phyloP scores from a whole-genome alignment of 768 basidiomycete species.

The Suillus occidentalis region DNA sequence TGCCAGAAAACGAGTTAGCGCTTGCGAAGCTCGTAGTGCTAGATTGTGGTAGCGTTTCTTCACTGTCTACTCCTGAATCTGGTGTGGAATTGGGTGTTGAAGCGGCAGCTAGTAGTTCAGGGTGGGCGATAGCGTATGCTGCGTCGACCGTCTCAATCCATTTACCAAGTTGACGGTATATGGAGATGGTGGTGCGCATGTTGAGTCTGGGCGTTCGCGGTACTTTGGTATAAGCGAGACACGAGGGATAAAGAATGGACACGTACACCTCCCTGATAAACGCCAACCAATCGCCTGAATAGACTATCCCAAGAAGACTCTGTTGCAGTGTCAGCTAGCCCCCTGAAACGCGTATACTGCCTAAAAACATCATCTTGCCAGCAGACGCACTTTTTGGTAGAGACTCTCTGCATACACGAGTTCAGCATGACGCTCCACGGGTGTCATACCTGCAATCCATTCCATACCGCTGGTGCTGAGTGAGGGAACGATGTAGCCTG shows the following conservation, averaged over 20 bases:
- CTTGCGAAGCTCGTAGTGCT: neutral
- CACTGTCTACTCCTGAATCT: neutral
- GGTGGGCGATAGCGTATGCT: conserved; percentile 36
- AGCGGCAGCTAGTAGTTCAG: conserved; percentile 12
- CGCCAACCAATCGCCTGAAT: conserved; percentile 90
- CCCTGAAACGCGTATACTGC: conserved; percentile 27
- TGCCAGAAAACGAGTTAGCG: neutral
- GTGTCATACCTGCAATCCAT: conserved; percentile 74
- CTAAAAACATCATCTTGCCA: conserved; percentile 28
- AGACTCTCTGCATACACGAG: conserved; percentile 87
- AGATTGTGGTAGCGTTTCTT: neutral
- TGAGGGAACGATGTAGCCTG: conserved; percentile 60
- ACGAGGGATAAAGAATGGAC: conserved; percentile 3
- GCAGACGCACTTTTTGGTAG: conserved; percentile 50
- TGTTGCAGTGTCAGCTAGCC: neutral
- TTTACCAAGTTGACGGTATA: conserved; percentile 78
- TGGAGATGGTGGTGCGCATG: conserved; percentile 82
- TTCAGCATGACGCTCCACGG: conserved; percentile 86
- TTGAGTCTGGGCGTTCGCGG: conserved; percentile 58
- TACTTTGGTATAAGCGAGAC: neutral
- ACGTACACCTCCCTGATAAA: conserved; percentile 91
- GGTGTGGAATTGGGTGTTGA: neutral
- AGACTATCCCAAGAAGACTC: conserved; percentile 89
- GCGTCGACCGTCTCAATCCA: conserved; percentile 77
- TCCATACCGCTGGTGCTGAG: conserved; percentile 52